Evolutionary conservation across 78 protist genomes (phyloP).

Genomic region (Speleostelium caveatum): DNA sequence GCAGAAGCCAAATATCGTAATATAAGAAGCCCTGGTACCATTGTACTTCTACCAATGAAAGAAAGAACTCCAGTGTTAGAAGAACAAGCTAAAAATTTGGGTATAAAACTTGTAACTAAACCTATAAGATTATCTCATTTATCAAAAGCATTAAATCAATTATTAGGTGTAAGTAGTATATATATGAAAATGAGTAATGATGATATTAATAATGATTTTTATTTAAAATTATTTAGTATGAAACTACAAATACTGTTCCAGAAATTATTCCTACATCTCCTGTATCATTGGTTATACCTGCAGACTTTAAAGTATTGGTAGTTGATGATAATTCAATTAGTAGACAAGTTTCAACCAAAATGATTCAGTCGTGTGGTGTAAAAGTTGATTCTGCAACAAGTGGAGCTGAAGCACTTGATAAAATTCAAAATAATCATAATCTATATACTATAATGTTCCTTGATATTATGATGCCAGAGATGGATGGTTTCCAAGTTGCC

Average conservation of each 20-base stretch:
- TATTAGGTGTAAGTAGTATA: neutral
- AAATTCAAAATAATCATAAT: neutral
- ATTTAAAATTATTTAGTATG: neutral
- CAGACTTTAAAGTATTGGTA: slow-evolving; percentile 23
- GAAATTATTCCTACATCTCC: too few relatives aligned
- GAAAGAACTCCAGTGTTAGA: neutral
- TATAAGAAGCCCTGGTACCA: neutral
- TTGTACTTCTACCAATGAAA: slow-evolving; percentile 1
- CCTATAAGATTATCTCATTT: slow-evolving; percentile 2
- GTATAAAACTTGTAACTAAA: slow-evolving; percentile 27
- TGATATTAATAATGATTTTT: neutral
- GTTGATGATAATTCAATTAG: slow-evolving; percentile 58
- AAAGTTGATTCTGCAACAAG: slow-evolving; percentile 30
- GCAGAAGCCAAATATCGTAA: neutral
- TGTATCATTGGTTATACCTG: neutral
- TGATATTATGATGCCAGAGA: slow-evolving; percentile 65
- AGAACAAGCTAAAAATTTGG: neutral
- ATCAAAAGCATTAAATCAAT: neutral
- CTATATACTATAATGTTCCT: slow-evolving; percentile 29
- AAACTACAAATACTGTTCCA: neutral
- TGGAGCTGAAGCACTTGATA: slow-evolving; percentile 46
- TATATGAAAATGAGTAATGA: neutral
- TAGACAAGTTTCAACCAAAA: slow-evolving; percentile 18
- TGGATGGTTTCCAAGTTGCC: slow-evolving; percentile 73
- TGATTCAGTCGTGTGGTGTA: slow-evolving; percentile 39